Evolutionary conservation across 495 filamentous ascomycete species (phyloP), one percentile per base, ranked within the genome.

Genomic region (Penicillium turbatum): DNA sequence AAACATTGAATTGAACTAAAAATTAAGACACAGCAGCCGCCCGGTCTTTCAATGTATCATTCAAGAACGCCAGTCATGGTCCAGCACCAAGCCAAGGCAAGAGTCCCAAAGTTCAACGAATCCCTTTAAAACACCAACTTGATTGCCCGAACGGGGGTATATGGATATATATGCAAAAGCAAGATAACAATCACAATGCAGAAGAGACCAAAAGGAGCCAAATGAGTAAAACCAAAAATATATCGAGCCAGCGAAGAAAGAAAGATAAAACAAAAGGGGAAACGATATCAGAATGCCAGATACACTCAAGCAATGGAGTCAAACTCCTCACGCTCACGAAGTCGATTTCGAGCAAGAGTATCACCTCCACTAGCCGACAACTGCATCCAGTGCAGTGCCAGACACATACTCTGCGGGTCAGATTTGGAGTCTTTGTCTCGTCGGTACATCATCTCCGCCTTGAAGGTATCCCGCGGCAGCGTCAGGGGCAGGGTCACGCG

Each of bases 301-400:
- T 16, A 53, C 30, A n/a, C 51, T 69, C 63, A 77, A 55, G 72
- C 71, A 60, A 77, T 74, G 55, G 76, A 73, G 62, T 79, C 72
- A 60, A 84, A 79, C 59, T 84, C 81, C 56, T 84, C 82, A 6
- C 81, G 72, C 69, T 92, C 88, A 54, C 87, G 80, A 69, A 97
- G 80, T 68, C 91, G 87, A 66, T 88, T 89, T 66, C 81, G 84
- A 26, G 93, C 93, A 56, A 97, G 77, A 62, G 88, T 82, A 68
- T 98, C 93, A 9, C 91, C 91, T 32, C 92, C 92, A 47, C 76
- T 82, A 52, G 89, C 87, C 36, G 89, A 90, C 55, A 92, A 74
- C 74, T 91, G 90, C 93, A 97, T 97, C 93, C 93, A 98, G 73
- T 98, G 93, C 63, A 96, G 87, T 4, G 95, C 92, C 48, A 97